Evolutionary conservation across 2,329 filamentous ascomycete genomes (phyloP), one percentile per base, ranked within the genome.

Genomic region (Colletotrichum eleusines): DNA sequence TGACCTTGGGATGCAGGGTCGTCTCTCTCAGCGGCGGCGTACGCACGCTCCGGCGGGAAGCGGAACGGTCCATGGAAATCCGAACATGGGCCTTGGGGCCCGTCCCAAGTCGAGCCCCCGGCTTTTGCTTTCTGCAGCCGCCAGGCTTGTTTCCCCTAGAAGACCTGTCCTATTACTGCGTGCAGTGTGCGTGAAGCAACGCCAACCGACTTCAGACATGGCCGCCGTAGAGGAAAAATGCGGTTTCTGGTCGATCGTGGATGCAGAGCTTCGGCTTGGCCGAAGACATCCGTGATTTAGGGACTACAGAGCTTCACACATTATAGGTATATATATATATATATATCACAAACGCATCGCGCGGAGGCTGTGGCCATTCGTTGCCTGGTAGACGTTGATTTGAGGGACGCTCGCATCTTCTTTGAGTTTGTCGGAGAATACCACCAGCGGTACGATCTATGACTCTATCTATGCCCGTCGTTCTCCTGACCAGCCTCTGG

Each of bases 381-480:
- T 16, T 26, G 23, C 11, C 23, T 16, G 18, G 23, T 26, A 16
- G 46, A 14, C 23, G 23, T 16, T 16, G 12, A 16, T 9, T 26
- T 26, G 3, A 26, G 9, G 12, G n/a, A 23, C n/a, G n/a, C 16
- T 28, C 33, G 7, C 50, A 35, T 23, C n/a, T 55, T 23, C 35
- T 55, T 46, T 33, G 14, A 3, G 9, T 12, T 38, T 48, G 26
- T 26, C 31, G 16, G 26, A 35, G 31, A 40, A 50, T 7, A 23
- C 54, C 20, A 40, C 33, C 26, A 26, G n/a, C 20, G 35, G 23
- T 28, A 40, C 20, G n/a, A 42, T 61, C 20, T 50, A 70, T 70
- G 57, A 67, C 14, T 70, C 50, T 44, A 4, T 70, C 57, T 51
- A 51, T 55, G 42, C 42, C 42, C 63, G 50, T 57, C 63, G 62